These are phyloP conservation scores for Aspergillus steynii DNA, from an alignment of 495 filamentous ascomycete species.

Conservation along the genomic window DNA sequence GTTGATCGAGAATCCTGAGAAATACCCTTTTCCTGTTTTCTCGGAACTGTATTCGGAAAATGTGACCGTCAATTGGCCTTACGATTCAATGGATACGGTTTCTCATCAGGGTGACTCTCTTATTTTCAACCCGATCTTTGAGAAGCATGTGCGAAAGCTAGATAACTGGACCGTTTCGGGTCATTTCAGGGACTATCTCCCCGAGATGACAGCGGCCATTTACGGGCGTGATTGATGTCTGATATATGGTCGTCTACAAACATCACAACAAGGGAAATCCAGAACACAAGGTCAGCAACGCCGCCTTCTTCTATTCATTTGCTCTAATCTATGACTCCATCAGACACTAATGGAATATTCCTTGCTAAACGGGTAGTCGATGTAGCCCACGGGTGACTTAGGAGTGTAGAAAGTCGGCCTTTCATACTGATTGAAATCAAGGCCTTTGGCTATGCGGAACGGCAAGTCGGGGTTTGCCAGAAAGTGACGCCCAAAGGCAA, in stretches of 20 bases:
- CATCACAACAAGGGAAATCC: too few species aligned
- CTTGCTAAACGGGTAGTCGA: conserved; percentile 47
- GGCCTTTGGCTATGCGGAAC: conserved; percentile 54
- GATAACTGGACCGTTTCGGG: conserved; percentile 11
- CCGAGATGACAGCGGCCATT: conserved; percentile 12
- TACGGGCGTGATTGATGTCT: background rate
- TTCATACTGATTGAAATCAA: conserved; percentile 54
- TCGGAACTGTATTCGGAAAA: conserved; percentile 16
- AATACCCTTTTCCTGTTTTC: conserved; percentile 13
- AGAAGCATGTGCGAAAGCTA: conserved; percentile 11
- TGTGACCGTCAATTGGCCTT: conserved; percentile 11
- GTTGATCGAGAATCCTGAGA: conserved; percentile 10
- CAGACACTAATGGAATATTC: conserved; percentile 11
- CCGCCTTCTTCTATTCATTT: background rate
- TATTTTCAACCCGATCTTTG: conserved; percentile 13
- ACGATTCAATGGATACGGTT: conserved; percentile 10
- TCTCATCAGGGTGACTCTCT: background rate
- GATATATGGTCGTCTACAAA: background rate
- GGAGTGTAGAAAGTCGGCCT: conserved; percentile 54
- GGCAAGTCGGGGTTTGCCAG: conserved; percentile 68
- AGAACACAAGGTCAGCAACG: too few species aligned
- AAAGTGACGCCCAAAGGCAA: conserved; percentile 61
- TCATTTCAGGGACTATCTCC: conserved; percentile 11
- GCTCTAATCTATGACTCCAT: background rate
- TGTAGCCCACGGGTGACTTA: conserved; percentile 51